Evolutionary conservation across 2,329 filamentous ascomycete genomes (phyloP).

Genomic region (Leptographium flavum): DNA sequence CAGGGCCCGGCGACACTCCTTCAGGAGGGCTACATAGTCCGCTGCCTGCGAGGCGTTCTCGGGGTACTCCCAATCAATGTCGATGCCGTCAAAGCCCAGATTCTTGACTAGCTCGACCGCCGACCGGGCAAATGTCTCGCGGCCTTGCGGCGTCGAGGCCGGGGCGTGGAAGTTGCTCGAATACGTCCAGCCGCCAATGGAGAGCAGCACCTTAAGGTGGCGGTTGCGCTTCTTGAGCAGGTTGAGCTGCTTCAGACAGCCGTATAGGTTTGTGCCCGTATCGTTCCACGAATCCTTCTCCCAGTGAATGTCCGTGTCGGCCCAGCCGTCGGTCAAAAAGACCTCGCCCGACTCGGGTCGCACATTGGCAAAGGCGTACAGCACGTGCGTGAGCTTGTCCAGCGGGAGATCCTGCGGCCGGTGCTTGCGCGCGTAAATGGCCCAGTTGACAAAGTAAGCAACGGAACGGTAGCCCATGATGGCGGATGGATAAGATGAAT

Average conservation of each 20-base stretch:
- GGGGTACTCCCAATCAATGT: slow-evolving; percentile 51
- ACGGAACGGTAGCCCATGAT: slow-evolving; percentile 46
- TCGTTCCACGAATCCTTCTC: slow-evolving; percentile 58
- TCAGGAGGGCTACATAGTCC: slow-evolving; percentile 44
- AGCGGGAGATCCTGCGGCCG: slow-evolving; percentile 72
- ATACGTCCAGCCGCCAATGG: slow-evolving; percentile 89
- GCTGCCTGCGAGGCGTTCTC: slow-evolving; percentile 37
- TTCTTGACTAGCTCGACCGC: slow-evolving; percentile 66
- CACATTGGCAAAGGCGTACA: slow-evolving; percentile 87
- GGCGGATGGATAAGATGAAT: neutral
- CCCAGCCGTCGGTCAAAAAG: slow-evolving; percentile 46
- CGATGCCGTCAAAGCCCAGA: slow-evolving; percentile 56
- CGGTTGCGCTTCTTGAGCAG: slow-evolving; percentile 70
- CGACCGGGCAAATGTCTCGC: slow-evolving; percentile 56
- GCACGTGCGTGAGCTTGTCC: slow-evolving; percentile 71
- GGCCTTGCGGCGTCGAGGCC: slow-evolving; percentile 54
- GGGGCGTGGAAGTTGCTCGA: slow-evolving; percentile 68
- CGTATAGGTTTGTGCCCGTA: slow-evolving; percentile 67
- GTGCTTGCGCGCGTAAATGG: slow-evolving; percentile 76
- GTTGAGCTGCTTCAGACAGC: slow-evolving; percentile 78
- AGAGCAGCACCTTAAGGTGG: slow-evolving; percentile 72
- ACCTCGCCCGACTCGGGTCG: slow-evolving; percentile 68
- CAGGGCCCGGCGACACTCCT: slow-evolving; percentile 39
- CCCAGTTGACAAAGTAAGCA: slow-evolving; percentile 68
- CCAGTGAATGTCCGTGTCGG: slow-evolving; percentile 61